These are phyloP conservation scores for Brassica hybrid DNA, from an alignment of 441 rosid genomes.

Conservation along the genomic window DNA sequence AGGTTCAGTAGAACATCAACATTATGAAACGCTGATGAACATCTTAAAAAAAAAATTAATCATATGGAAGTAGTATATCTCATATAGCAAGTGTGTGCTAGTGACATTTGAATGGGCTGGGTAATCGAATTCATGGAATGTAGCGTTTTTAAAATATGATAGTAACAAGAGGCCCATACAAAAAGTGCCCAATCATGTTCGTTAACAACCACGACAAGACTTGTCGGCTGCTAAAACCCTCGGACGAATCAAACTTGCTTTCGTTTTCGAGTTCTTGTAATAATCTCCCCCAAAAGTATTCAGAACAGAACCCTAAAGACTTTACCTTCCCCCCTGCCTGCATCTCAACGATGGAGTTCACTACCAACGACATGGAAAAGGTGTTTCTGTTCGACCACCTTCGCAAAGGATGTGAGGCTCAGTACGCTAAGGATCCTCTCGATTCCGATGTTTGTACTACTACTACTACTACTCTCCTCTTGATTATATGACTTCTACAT, in stretches of 20 bases:
- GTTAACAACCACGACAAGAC: neutral
- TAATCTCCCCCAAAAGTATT: neutral
- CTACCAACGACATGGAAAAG: neutral
- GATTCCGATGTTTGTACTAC: conserved; percentile 4
- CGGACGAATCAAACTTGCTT: neutral
- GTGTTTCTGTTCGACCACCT: neutral
- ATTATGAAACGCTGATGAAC: too few relatives aligned
- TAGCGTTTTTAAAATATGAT: neutral
- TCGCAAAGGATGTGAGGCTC: neutral
- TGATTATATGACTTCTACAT: conserved; percentile 22
- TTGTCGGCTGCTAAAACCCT: conserved; percentile 6
- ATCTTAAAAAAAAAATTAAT: too few relatives aligned
- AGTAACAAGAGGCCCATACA: neutral
- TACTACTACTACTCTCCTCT: conserved; percentile 42
- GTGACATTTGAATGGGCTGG: neutral
- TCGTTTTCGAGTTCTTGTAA: neutral
- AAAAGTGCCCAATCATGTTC: neutral
- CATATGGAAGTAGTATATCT: too few relatives aligned
- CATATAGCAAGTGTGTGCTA: neutral
- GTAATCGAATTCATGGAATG: neutral
- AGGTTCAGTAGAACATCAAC: too few relatives aligned
- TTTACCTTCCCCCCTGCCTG: neutral
- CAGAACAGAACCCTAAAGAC: neutral
- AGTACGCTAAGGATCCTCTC: neutral
- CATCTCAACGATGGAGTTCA: neutral